Base-by-base conservation (phyloP, 1,284 basidiomycete genomes). In the Prillingera fragicola region DNA sequence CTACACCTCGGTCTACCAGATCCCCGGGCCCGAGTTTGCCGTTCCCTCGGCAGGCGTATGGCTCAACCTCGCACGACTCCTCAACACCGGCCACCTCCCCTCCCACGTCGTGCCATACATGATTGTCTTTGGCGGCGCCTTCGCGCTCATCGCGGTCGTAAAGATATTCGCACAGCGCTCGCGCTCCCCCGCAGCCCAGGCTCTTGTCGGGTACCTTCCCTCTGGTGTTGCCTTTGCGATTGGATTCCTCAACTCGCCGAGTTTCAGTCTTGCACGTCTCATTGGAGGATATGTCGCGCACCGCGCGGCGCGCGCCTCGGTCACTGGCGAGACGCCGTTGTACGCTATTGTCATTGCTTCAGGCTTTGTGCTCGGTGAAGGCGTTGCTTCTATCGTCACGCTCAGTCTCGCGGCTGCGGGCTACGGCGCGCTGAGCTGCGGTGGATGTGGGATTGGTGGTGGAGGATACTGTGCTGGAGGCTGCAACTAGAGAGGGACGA, bases 291-390 rank as follows among this genome's bases (percentile, higher is more conserved):
- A 88, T 54, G 72, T 87, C 54, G 88, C 91, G 52, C 80, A 84
- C 65, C 67, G 45, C 81, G 83, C 70, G 75, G 80, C 63, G 14
- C 75, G 77, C 45, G 70, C 71, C 14, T 54, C 33, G 17, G 34
- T 39, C 5, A 56, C 38, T 1, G 75, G 70, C 26, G 69, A 73
- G 49, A 68, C 83, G 81, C 60, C 90, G 85, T 52, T 78, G 77
- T 37, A 75, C 23, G 62, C 92, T 38, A 85, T 97, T 57, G 82
- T 97, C 26, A 76, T 95, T 24, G 94, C 92, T 4, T 89, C 85
- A 60, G 92, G 92, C 1, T 95, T 97, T 61, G 94, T 97, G 22
- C 75, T 97, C 15, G 92, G 92, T 22, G 92, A 97, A 54, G 76
- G 92, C 2, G 83, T 95, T 29, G 77, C 87, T 19, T 91, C 88